These are phyloP conservation scores for Alternaria ventricosa DNA, from an alignment of 2,329 filamentous ascomycete species.

Conservation along the genomic window DNA sequence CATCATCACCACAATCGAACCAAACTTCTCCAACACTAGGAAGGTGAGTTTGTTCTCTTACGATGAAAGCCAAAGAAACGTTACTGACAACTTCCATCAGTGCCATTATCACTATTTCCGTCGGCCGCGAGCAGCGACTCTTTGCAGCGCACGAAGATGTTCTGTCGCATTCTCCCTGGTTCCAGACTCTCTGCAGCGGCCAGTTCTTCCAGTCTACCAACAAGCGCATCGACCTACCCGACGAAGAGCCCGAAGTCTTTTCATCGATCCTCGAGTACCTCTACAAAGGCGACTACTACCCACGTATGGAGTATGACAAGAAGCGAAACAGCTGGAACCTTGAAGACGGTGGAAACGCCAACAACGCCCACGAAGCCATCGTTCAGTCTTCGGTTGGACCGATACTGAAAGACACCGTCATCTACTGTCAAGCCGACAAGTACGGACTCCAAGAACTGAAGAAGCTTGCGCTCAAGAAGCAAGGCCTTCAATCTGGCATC, in stretches of 20 bases:
- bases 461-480: slow-evolving; percentile 83
- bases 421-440: slow-evolving; percentile 87
- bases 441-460: slow-evolving; percentile 86
- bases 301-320: slow-evolving; percentile 82
- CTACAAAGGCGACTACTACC: slow-evolving; percentile 93
- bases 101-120: slow-evolving; percentile 77
- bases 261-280: slow-evolving; percentile 89
- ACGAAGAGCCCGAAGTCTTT: slow-evolving; percentile 90
- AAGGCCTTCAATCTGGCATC: slow-evolving; percentile 84
- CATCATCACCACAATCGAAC: slow-evolving; percentile 42
- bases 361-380: slow-evolving; percentile 50
- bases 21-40: slow-evolving; percentile 46
- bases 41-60: slow-evolving; percentile 34
- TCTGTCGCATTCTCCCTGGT: slow-evolving; percentile 79
- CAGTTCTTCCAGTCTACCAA: slow-evolving; percentile 67
- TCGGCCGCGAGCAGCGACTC: slow-evolving; percentile 82
- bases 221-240: slow-evolving; percentile 79
- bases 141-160: slow-evolving; percentile 93
- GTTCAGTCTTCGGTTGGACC: slow-evolving; percentile 69
- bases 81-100: slow-evolving; percentile 34
- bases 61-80: not conserved
- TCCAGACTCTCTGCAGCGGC: slow-evolving; percentile 68
- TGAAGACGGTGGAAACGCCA: slow-evolving; percentile 63
- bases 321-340: slow-evolving; percentile 80
- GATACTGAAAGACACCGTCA: slow-evolving; percentile 85